Conservation (phyloP, 176 grass and related monocot genomes). For the Avena eriantha region DNA sequence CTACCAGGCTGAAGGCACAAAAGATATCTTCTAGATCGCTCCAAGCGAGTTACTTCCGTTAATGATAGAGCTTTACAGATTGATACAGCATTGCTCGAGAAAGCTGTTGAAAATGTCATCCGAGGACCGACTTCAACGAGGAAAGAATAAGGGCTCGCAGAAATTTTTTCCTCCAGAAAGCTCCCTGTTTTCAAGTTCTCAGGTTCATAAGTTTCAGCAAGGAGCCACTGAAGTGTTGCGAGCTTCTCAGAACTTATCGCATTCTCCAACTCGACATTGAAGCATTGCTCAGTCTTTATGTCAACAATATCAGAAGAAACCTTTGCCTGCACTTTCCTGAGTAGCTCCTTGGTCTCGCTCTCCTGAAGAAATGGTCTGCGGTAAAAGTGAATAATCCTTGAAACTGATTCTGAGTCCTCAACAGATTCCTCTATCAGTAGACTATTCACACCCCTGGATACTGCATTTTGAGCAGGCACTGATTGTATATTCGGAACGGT, state of each 20-base stretch:
- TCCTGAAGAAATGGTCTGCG: slow-evolving; percentile 81
- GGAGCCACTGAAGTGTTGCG: slow-evolving; percentile 72
- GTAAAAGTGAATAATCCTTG: slow-evolving; percentile 74
- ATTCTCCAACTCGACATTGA: slow-evolving; percentile 71
- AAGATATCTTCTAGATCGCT: slow-evolving; percentile 85
- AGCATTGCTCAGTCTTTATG: slow-evolving; percentile 81
- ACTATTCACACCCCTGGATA: slow-evolving; percentile 54
- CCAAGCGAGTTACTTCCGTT: slow-evolving; percentile 71
- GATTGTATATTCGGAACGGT: slow-evolving; percentile 16
- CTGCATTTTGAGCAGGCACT: slow-evolving; percentile 33
- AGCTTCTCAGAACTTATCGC: slow-evolving; percentile 59
- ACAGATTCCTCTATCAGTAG: slow-evolving; percentile 46
- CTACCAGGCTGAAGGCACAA: slow-evolving; percentile 61
- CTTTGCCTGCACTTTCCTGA: slow-evolving; percentile 74
- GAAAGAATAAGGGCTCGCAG: slow-evolving; percentile 33
- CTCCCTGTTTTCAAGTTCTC: slow-evolving; percentile 67
- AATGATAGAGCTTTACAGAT: slow-evolving; percentile 81
- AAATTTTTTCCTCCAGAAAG: slow-evolving; percentile 66
- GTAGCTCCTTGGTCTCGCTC: slow-evolving; percentile 59
- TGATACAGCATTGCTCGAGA: slow-evolving; percentile 82
- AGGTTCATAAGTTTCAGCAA: slow-evolving; percentile 84
- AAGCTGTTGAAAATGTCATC: slow-evolving; percentile 92
- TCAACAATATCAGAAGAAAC: slow-evolving; percentile 67
- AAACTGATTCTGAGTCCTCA: slow-evolving; percentile 9
- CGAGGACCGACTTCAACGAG: slow-evolving; percentile 83